Evolutionary conservation across 2,329 filamentous ascomycete species (phyloP).

Genomic region (Huntiella decipiens): DNA sequence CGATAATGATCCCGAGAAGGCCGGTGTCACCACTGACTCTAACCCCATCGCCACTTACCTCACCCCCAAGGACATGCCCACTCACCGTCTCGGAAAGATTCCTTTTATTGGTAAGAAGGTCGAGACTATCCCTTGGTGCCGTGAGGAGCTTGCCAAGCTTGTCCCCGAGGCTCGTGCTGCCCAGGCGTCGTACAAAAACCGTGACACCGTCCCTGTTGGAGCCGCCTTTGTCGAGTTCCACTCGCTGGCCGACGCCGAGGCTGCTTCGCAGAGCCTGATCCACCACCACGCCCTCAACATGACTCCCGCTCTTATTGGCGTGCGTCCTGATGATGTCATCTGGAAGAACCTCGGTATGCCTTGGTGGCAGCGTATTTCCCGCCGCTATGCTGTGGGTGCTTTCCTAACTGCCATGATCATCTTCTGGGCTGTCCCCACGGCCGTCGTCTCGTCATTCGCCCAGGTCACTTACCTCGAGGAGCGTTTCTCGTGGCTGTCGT

Average conservation of each 20-base stretch:
- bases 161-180: slow-evolving; percentile 47
- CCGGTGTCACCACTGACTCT: slow-evolving; percentile 31
- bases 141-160: slow-evolving; percentile 34
- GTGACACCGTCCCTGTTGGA: slow-evolving; percentile 46
- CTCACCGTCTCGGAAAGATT: slow-evolving; percentile 42
- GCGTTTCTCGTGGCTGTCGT: slow-evolving; percentile 51
- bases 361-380: slow-evolving; percentile 70
- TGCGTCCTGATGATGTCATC: slow-evolving; percentile 66
- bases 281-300: slow-evolving; percentile 80
- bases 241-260: slow-evolving; percentile 65
- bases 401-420: slow-evolving; percentile 63
- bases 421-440: slow-evolving; percentile 67
- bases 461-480: slow-evolving; percentile 55
- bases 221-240: slow-evolving; percentile 86
- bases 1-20: slow-evolving; percentile 19
- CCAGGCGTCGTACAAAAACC: slow-evolving; percentile 46
- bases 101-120: slow-evolving; percentile 49
- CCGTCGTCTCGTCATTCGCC: slow-evolving; percentile 66
- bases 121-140: slow-evolving; percentile 74
- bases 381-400: slow-evolving; percentile 47
- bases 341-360: slow-evolving; percentile 71
- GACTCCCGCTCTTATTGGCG: slow-evolving; percentile 66
- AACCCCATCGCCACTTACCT: slow-evolving; percentile 45
- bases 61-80: slow-evolving; percentile 46
- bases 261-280: slow-evolving; percentile 67